Percentiles rank a stretch among this genome's conserved stretches.
These are phyloP conservation scores for Gossypium gossypioides DNA, from an alignment of 441 rosid species.

Conservation along the genomic window DNA sequence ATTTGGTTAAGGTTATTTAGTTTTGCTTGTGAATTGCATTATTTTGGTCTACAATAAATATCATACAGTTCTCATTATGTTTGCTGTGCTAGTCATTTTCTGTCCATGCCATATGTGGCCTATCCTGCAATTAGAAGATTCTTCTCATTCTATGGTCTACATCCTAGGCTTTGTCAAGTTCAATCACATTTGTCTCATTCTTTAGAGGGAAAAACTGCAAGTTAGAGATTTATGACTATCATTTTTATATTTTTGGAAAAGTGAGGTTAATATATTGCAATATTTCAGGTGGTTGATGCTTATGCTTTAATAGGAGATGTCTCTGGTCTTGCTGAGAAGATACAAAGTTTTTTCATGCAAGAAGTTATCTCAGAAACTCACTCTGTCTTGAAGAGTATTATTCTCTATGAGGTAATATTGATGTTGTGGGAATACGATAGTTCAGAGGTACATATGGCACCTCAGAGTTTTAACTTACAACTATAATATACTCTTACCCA, in stretches of 20 bases:
- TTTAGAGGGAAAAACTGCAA: not conserved
- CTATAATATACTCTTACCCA: not conserved
- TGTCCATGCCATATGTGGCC: not conserved
- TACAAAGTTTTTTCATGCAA: slow-evolving; percentile 96
- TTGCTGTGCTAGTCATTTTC: not conserved
- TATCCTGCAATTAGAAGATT: slow-evolving; percentile 8
- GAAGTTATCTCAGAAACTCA: slow-evolving; percentile 93
- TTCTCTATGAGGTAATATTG: slow-evolving; percentile 60
- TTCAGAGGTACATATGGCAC: not conserved
- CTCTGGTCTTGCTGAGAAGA: slow-evolving; percentile 96
- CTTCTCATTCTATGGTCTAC: not conserved
- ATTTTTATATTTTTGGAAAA: slow-evolving; percentile 5
- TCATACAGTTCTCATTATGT: not conserved
- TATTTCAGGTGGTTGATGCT: slow-evolving; percentile 82
- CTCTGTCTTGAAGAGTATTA: slow-evolving; percentile 54
- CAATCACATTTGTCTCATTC: not conserved
- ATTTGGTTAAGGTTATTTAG: not conserved
- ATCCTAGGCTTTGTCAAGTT: not conserved
- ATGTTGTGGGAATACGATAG: not conserved
- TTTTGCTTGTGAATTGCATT: slow-evolving; percentile 1
- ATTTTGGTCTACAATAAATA: not conserved
- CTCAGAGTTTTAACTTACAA: not conserved
- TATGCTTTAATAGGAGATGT: slow-evolving; percentile 95
- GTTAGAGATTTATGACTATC: not conserved
- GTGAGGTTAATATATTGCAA: slow-evolving; percentile 12